Conservation (phyloP, 1,139 yeast genomes). For the Meyerozyma carpophila region DNA sequence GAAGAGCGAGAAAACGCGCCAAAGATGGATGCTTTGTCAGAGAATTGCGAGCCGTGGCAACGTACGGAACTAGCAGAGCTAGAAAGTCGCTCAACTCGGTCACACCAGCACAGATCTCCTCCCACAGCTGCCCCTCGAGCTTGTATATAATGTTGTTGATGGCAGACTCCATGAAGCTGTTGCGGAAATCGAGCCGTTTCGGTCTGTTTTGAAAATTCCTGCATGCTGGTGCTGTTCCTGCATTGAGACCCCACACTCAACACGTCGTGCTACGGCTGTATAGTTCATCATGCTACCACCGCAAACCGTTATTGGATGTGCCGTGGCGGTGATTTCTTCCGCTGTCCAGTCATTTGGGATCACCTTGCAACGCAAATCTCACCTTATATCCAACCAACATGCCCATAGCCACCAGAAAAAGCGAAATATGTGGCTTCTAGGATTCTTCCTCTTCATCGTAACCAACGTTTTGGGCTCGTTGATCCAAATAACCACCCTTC, state of each 20-base stretch:
- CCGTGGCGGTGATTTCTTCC: constrained; percentile 72
- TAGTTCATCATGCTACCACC: constrained; percentile 1
- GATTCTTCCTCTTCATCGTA: constrained; percentile 62
- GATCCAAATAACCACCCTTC: constrained; percentile 79
- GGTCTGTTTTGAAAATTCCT: no score
- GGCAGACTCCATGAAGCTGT: background rate
- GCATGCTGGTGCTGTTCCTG: background rate
- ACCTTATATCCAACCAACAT: constrained; percentile 30
- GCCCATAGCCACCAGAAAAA: constrained; percentile 36
- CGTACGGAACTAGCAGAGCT: constrained; percentile 19
- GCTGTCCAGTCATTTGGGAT: constrained; percentile 82
- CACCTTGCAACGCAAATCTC: constrained; percentile 79
- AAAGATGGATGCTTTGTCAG: constrained; percentile 12
- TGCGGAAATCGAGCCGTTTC: background rate
- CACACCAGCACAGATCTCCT: constrained; percentile 9
- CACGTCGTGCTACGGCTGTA: background rate
- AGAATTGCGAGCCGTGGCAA: constrained; percentile 13
- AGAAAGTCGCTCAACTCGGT: constrained; percentile 14
- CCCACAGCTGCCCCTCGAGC: background rate
- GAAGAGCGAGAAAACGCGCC: constrained; percentile 41
- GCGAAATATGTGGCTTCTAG: constrained; percentile 70
- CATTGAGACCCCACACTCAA: background rate
- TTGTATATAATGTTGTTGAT: background rate
- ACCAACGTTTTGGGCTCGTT: constrained; percentile 80
- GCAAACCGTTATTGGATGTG: constrained; percentile 52